Percentiles rank a stretch among this genome's conserved stretches.
phyloP scores from a whole-genome alignment of 352 stramenopile species.

The Globisporangium recalcitrans region DNA sequence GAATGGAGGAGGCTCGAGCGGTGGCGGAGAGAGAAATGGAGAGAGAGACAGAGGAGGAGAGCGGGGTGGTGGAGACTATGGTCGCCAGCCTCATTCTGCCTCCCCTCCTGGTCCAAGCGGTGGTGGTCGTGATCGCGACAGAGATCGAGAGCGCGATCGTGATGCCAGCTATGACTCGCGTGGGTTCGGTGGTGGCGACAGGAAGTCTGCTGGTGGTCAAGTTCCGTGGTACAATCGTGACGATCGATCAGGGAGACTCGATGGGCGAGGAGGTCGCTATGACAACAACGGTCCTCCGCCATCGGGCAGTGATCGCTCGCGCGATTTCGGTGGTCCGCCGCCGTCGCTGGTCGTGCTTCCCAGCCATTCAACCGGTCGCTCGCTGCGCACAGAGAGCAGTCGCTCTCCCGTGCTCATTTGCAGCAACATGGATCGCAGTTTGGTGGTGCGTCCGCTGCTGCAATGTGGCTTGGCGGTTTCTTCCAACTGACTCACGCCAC shows the following conservation, averaged over 20 bases:
- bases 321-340: conserved; percentile 17
- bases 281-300: neutral
- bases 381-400: conserved; percentile 47
- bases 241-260: conserved; percentile 12
- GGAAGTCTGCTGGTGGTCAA: neutral
- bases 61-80: conserved; percentile 2
- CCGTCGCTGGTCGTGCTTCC: conserved; percentile 24
- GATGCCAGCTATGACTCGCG: conserved; percentile 6
- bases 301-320: conserved; percentile 2
- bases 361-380: conserved; percentile 56
- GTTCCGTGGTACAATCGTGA: conserved; percentile 9
- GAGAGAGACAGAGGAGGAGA: neutral
- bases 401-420: conserved; percentile 75
- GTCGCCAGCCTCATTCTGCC: neutral
- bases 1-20: neutral
- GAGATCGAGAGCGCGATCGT: conserved; percentile 6
- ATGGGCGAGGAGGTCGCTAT: conserved; percentile 9
- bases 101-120: neutral
- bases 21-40: neutral
- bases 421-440: conserved; percentile 68
- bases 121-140: neutral
- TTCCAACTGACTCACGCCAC: neutral
- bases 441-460: conserved; percentile 38
- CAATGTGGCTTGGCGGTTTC: neutral
- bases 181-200: neutral